Evolutionary conservation across 306 rosid genomes (phyloP).

Genomic region (Clitoria ternatea): DNA sequence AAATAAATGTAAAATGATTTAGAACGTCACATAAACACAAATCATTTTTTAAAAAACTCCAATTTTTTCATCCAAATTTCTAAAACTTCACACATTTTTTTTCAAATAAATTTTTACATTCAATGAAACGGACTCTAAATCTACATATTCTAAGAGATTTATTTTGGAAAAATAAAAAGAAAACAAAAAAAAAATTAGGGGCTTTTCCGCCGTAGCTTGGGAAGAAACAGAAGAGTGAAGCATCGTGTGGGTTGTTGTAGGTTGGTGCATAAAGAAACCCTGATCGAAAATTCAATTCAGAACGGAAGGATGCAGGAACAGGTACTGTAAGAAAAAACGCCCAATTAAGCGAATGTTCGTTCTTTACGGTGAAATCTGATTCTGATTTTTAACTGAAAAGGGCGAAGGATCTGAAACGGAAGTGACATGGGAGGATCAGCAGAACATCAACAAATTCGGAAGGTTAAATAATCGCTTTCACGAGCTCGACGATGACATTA

Average conservation of each 20-base stretch:
- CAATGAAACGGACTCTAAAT: too few relatives aligned
- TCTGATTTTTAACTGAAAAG: constrained; percentile 9
- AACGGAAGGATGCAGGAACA: constrained; percentile 32
- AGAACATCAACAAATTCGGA: constrained; percentile 65
- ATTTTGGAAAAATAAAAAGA: too few relatives aligned
- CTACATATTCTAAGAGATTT: too few relatives aligned
- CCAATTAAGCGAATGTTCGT: not conserved
- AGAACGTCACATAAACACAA: too few relatives aligned
- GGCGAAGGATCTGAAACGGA: constrained; percentile 72
- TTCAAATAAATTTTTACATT: too few relatives aligned
- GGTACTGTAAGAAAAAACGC: constrained; percentile 28
- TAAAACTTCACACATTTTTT: too few relatives aligned
- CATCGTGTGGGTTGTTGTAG: not conserved
- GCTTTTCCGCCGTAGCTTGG: too few relatives aligned
- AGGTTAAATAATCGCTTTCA: constrained; percentile 65
- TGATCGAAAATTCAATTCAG: not conserved
- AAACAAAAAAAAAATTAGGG: too few relatives aligned
- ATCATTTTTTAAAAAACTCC: too few relatives aligned
- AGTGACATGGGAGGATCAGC: constrained; percentile 81
- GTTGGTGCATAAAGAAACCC: not conserved
- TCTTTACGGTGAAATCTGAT: not conserved
- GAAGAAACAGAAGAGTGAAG: not conserved
- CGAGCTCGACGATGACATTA: constrained; percentile 72
- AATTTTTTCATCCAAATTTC: too few relatives aligned
- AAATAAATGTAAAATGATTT: too few relatives aligned